These are phyloP conservation scores for Juncus inflexus DNA, from an alignment of 176 grass and related monocot genomes.

Conservation along the genomic window DNA sequence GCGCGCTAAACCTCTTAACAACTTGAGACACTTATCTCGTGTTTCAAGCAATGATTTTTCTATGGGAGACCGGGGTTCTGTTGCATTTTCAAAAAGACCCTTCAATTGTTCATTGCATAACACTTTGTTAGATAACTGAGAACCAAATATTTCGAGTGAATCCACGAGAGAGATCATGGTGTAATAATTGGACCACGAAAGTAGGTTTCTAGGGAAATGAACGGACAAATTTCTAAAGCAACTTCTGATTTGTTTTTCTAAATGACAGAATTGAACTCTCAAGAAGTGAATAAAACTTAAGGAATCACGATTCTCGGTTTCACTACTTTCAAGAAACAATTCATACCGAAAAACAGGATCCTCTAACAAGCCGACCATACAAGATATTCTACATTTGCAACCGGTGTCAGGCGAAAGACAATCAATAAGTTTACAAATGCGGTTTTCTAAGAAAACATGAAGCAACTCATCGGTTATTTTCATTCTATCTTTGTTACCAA, in stretches of 20 bases:
- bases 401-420: constrained; percentile 59
- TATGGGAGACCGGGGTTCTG: constrained; percentile 5
- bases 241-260: constrained; percentile 25
- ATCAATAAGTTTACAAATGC: constrained; percentile 45
- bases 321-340: neutral
- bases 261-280: constrained; percentile 4
- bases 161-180: constrained; percentile 32
- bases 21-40: constrained; percentile 34
- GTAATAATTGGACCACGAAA: constrained; percentile 26
- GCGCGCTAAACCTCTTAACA: constrained; percentile 35
- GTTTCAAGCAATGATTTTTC: constrained; percentile 32
- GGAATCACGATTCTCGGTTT: neutral
- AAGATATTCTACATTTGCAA: constrained; percentile 33
- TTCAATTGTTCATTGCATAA: constrained; percentile 35
- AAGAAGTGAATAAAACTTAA: constrained; percentile 27
- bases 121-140: constrained; percentile 21
- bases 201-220: constrained; percentile 41
- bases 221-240: constrained; percentile 38
- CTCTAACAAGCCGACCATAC: constrained; percentile 27
- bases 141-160: constrained; percentile 31
- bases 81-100: too few species aligned
- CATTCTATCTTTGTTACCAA: constrained; percentile 37
- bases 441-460: constrained; percentile 39
- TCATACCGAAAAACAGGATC: constrained; percentile 17
- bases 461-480: constrained; percentile 20